phyloP scores from a whole-genome alignment of 202 grass and related monocot species.

The Setaria italica region DNA sequence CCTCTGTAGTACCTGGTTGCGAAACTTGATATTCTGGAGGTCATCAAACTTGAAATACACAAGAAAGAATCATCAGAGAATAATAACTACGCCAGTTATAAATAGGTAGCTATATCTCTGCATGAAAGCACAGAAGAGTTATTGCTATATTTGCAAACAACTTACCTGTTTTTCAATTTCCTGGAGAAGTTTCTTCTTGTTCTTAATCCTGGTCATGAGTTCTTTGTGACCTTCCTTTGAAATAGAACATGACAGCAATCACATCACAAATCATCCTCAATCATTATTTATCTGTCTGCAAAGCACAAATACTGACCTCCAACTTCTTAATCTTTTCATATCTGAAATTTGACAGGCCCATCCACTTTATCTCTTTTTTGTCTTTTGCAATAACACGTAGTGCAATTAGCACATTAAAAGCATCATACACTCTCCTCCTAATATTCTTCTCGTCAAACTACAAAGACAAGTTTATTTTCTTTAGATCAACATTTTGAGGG shows the following conservation, averaged over 20 bases:
- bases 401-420: slow-evolving; percentile 96
- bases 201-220: slow-evolving; percentile 63
- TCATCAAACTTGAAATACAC: slow-evolving; percentile 82
- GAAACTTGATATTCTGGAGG: slow-evolving; percentile 77
- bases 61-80: slow-evolving; percentile 45
- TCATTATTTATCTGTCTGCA: slow-evolving; percentile 13
- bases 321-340: slow-evolving; percentile 67
- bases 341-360: slow-evolving; percentile 74
- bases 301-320: slow-evolving; percentile 72
- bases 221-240: slow-evolving; percentile 69
- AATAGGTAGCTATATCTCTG: slow-evolving; percentile 35
- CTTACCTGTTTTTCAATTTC: slow-evolving; percentile 91
- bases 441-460: slow-evolving; percentile 99
- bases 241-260: slow-evolving; percentile 38
- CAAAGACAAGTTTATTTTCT: slow-evolving; percentile 38
- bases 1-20: slow-evolving; percentile 68
- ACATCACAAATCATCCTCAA: slow-evolving; percentile 22
- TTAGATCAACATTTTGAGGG: slow-evolving; percentile 16
- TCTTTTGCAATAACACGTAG: slow-evolving; percentile 92
- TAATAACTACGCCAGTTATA: slow-evolving; percentile 27
- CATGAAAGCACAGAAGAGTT: slow-evolving; percentile 43
- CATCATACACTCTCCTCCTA: slow-evolving; percentile 92
- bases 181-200: slow-evolving; percentile 77
- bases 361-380: slow-evolving; percentile 95
- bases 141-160: slow-evolving; percentile 23